Percentiles rank a stretch among this genome's conserved stretches.
Evolutionary conservation across 257 asterid species (phyloP).

Genomic region (Gardenia jasminoides): DNA sequence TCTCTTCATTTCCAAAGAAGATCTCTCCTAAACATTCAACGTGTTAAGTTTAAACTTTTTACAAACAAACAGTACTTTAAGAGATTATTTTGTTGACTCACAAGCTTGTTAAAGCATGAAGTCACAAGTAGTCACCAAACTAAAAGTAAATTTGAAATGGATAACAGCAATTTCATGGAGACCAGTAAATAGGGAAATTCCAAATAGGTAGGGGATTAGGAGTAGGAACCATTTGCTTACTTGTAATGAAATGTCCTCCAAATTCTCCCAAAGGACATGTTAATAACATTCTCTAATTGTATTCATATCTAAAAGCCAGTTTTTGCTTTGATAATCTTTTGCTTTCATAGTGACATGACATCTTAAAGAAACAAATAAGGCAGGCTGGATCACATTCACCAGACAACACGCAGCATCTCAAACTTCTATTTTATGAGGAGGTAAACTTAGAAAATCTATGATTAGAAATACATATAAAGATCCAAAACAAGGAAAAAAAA

Average conservation of each 20-base stretch:
- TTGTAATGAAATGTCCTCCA: background rate
- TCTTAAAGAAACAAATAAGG: background rate
- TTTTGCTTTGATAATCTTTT: background rate
- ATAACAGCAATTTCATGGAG: background rate
- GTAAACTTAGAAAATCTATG: background rate
- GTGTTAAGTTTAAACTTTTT: background rate
- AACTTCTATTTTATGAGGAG: background rate
- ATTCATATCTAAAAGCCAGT: background rate
- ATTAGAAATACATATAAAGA: conserved; percentile 2
- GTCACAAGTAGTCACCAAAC: background rate
- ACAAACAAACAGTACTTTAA: background rate
- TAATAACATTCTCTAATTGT: background rate
- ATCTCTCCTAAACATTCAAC: background rate
- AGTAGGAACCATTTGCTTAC: background rate
- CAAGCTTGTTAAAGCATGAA: background rate
- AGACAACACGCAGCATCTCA: background rate
- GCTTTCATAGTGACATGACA: background rate
- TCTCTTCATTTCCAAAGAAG: background rate
- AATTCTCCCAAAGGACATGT: background rate
- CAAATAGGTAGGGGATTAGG: background rate
- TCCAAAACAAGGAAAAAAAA: background rate
- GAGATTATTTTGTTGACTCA: background rate
- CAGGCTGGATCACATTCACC: background rate
- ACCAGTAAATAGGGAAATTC: background rate
- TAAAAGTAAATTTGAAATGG: background rate